Base-by-base conservation (phyloP, 2,329 filamentous ascomycete genomes). In the Sphaerulina populicola region DNA sequence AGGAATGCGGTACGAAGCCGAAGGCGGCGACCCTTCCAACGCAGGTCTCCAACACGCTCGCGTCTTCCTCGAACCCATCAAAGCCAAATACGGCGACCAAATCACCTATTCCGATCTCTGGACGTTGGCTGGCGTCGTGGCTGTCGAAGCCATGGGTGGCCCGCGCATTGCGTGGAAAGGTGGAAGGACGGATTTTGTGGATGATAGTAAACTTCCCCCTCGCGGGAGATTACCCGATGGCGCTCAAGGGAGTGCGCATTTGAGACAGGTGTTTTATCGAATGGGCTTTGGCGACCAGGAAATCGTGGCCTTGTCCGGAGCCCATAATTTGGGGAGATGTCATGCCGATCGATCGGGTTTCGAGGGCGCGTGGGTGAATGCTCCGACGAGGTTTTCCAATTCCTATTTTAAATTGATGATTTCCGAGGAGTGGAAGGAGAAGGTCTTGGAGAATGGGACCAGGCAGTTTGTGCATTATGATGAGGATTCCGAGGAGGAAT, bases 31-130 rank as follows among this genome's bases (percentile, higher is more conserved):
- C 62, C 79, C 80, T 4, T 78, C 80, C 50, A 83, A 83, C 66
- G 79, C 80, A 3, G 81, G 81, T 14, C 74, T 83, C 8, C 77
- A 83, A 59, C 74, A 82, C 63, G 80, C 79, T 18, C 78, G 80
- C 12, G 75, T 78, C 27, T 83, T 83, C 66, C 74, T 84, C 53
- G 80, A 83, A 60, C 77, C 80, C 5, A 66, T 83, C 55, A 83
- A 83, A 63, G 65, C 66, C 15, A 71, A 72, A 42, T 75, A 82
- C 62, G 72, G 77, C 2, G 83, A 79, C 80, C 5, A 27, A 3
- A 79, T 83, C 62, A 82, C 80, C 23, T 83, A 83, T 66, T 72
- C 80, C 2, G 80, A 84, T 61, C 71, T 84, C 4, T 83, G 80
- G 80, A 83, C 80, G 4, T 69, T 84, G 30, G 79, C 79, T 0